Evolutionary conservation across 2,329 filamentous ascomycete species (phyloP).

Genomic region (Drechslerella dactyloides): DNA sequence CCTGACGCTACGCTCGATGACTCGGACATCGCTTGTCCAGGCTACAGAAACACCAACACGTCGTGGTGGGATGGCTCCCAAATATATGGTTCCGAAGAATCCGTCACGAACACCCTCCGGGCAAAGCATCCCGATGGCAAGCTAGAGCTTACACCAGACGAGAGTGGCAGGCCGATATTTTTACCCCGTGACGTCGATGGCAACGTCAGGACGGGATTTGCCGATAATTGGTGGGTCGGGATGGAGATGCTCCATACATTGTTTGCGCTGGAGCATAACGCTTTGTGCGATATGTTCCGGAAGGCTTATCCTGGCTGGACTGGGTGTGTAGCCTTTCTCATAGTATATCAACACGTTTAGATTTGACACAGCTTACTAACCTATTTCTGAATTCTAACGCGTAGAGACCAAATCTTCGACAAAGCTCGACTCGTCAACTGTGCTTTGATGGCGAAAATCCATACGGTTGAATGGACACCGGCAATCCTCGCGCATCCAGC

Average conservation of each 20-base stretch:
- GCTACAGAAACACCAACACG: constrained; percentile 60
- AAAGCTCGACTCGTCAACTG: constrained; percentile 61
- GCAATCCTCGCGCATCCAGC: constrained; percentile 61
- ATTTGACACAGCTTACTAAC: not conserved
- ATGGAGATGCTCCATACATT: constrained; percentile 62
- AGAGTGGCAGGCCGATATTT: constrained; percentile 57
- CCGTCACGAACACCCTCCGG: constrained; percentile 57
- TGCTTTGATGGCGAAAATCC: constrained; percentile 63
- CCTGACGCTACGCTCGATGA: constrained; percentile 57
- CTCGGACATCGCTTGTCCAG: constrained; percentile 58
- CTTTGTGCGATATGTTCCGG: constrained; percentile 59
- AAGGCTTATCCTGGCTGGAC: constrained; percentile 58
- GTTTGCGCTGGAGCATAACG: constrained; percentile 62
- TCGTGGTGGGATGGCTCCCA: constrained; percentile 62
- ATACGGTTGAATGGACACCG: constrained; percentile 63
- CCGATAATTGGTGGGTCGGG: constrained; percentile 62
- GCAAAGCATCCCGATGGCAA: constrained; percentile 58
- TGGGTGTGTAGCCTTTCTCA: constrained; percentile 33
- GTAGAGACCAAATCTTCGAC: constrained; percentile 60
- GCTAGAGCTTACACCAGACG: constrained; percentile 56
- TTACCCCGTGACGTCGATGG: constrained; percentile 59
- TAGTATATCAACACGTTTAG: not conserved
- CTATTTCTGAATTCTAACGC: not conserved
- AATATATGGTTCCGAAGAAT: constrained; percentile 61
- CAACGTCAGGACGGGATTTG: constrained; percentile 60